A percentile compares a stretch with the other conserved stretches of the same genome.
Conservation (phyloP, 768 basidiomycete species). For the Clathrus columnatus region DNA sequence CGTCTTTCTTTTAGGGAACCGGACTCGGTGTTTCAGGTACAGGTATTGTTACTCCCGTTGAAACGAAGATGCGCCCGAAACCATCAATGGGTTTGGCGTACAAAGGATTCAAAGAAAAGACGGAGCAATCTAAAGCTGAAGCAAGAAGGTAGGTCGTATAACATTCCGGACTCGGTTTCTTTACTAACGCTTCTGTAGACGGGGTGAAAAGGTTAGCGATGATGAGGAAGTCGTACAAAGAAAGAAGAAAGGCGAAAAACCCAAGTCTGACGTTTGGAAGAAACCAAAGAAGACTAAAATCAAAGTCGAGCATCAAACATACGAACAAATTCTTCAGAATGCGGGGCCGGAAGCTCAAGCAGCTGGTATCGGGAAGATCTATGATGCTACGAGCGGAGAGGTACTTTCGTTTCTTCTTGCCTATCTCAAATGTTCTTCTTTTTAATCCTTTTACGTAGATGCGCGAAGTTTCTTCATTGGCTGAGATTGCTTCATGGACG, state of each 20-base stretch:
- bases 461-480: constrained; percentile 79
- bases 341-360: constrained; percentile 52
- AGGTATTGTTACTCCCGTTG: constrained; percentile 84
- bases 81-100: constrained; percentile 76
- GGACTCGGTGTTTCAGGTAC: constrained; percentile 69
- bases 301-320: constrained; percentile 89
- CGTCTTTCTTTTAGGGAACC: constrained; percentile 25
- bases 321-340: constrained; percentile 90
- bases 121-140: constrained; percentile 74
- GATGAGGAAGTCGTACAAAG: constrained; percentile 46
- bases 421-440: constrained; percentile 7
- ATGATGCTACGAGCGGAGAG: constrained; percentile 90
- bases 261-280: constrained; percentile 75
- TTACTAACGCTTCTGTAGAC: neutral
- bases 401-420: constrained; percentile 29
- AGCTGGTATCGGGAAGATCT: constrained; percentile 70
- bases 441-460: constrained; percentile 39
- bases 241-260: constrained; percentile 48
- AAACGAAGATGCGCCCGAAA: constrained; percentile 75
- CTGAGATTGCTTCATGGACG: constrained; percentile 78
- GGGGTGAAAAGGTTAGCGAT: constrained; percentile 60
- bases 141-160: constrained; percentile 48
- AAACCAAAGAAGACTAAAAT: constrained; percentile 76
- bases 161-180: neutral
- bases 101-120: constrained; percentile 83